Evolutionary conservation across 1,284 basidiomycete genomes (phyloP), one percentile per base, ranked within the genome.

Genomic region (Marasmius fiardii): DNA sequence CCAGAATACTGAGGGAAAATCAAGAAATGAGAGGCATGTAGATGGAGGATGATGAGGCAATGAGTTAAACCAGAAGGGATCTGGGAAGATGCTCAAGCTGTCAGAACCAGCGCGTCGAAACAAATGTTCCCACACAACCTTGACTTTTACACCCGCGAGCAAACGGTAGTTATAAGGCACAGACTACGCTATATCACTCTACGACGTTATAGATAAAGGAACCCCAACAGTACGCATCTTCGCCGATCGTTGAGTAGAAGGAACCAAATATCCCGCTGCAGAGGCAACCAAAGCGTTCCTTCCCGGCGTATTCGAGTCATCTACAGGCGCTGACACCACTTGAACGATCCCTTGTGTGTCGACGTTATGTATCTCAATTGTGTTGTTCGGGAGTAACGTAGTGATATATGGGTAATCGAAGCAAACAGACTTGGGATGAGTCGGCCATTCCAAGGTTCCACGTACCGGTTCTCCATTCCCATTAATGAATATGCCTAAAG

Each of bases 391-490:
- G 2, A 96, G 75, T 1, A 96, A 77, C 0, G 93, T 83, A 4
- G 86, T 83, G 58, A 94, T 76, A 62, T 89, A 88, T 2, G 91
- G 92, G 59, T 87, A 86, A 65, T 96, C 92, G 55, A 94, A 75
- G 58, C 93, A 86, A 37, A 95, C 74, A 11, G 86, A 82, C 39
- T 85, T 73, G 0, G 93, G 92, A 72, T 95, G 86, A 45, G 76
- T 80, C 1, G 82, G 77, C 92, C 92, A 96, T 66, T 93, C 83
- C 33, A 96, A 73, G 2, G 93, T 95, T 1, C 93, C 93, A 44
- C 94, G 80, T 8, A 93, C 88, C 11, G 94, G 93, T 68, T 95
- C 93, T 1, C 93, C 93, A 11, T 85, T 81, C 0, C 85, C 83
- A 24, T 82, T 92, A 59, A 96, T 77, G 66, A 97, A 96, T 1